Percentiles rank a stretch among this genome's conserved stretches.
Evolutionary conservation across 1,284 basidiomycete genomes (phyloP).

Genomic region (Cryptococcus sp.): DNA sequence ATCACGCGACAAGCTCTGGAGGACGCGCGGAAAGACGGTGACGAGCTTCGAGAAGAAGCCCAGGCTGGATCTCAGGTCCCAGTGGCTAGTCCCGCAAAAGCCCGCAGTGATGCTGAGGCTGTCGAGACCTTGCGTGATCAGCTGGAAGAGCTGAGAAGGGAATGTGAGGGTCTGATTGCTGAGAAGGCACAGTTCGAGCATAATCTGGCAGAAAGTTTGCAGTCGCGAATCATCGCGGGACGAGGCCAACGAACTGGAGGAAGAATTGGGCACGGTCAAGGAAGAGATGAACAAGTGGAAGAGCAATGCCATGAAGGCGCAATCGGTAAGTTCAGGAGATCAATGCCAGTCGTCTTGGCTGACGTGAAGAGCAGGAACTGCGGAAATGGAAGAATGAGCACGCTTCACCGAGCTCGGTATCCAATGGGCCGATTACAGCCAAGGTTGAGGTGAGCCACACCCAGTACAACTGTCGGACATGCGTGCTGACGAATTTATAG

Average conservation of each 20-base stretch:
- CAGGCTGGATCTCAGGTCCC: background rate
- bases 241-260: constrained; percentile 1
- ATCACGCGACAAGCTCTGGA: background rate
- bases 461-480: background rate
- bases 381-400: background rate
- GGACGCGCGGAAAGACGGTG: background rate
- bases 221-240: background rate
- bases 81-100: no score
- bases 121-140: background rate
- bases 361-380: background rate
- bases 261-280: constrained; percentile 2
- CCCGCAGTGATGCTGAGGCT: no score
- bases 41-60: background rate
- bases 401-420: no score
- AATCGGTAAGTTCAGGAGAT: constrained; percentile 2
- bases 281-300: constrained; percentile 7
- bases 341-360: background rate
- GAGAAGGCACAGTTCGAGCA: constrained; percentile 3
- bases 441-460: background rate
- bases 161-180: background rate
- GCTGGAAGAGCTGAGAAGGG: background rate
- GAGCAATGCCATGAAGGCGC: constrained; percentile 3
- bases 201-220: constrained; percentile 1
- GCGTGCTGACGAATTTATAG: background rate
- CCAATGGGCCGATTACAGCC: background rate